A percentile compares a stretch with the other conserved stretches of the same genome.
These are phyloP conservation scores for Actinomortierella wolfii DNA, from an alignment of 371 early-diverging fungal species.

Conservation along the genomic window DNA sequence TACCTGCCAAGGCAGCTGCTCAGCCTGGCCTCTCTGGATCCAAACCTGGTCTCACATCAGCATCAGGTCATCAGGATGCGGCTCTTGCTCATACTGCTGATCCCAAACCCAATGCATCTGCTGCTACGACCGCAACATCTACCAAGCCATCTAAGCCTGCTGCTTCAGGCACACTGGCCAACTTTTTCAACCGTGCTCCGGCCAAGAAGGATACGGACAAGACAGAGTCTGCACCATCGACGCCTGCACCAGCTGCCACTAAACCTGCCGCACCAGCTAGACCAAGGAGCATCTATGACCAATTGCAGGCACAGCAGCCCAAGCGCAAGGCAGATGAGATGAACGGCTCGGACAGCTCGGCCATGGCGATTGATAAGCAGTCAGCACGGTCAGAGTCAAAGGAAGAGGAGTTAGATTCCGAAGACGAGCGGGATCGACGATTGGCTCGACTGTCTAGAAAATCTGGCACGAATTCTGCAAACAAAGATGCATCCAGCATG, in stretches of 20 bases:
- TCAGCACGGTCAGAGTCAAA: no score
- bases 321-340: constrained; percentile 39
- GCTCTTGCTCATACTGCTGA: no score
- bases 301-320: constrained; percentile 20
- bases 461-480: neutral
- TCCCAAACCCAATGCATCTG: neutral
- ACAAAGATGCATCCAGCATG: neutral
- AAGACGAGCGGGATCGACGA: constrained; percentile 43
- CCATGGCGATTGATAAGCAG: no score
- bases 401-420: constrained; percentile 36
- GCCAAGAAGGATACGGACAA: no score
- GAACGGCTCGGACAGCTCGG: neutral
- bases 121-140: neutral
- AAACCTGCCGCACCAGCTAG: constrained; percentile 16
- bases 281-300: constrained; percentile 16
- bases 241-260: neutral
- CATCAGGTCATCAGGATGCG: no score
- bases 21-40: neutral
- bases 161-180: no score
- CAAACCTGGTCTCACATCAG: no score
- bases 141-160: no score
- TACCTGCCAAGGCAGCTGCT: constrained; percentile 1
- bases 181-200: no score
- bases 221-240: neutral
- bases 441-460: constrained; percentile 28